Evolutionary conservation across 2,329 filamentous ascomycete genomes (phyloP), one percentile per base, ranked within the genome.

Genomic region (Colletotrichum truncatum): DNA sequence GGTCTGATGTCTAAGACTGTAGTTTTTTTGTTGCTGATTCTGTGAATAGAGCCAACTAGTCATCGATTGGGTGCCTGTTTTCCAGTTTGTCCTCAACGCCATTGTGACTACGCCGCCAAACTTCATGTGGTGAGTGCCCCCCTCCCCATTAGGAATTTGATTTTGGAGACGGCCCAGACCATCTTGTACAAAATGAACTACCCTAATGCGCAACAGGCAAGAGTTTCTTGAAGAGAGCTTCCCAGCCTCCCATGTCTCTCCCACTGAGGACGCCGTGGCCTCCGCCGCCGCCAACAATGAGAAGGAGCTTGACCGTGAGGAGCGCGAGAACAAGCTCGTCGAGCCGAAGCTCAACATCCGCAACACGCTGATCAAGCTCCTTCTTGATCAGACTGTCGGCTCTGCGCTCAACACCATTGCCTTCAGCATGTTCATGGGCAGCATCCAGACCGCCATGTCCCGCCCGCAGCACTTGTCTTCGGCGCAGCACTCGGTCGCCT

Each of bases 71-170:
- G 78, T 85, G 5, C 88, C 91, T 4, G 83, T 97, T 43, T 80
- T 94, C 70, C 92, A 94, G 74, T 97, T 97, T 77, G 80, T 92
- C 54, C 73, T 93, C 56, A 97, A 91, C 81, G 87, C 90, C 69
- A 74, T 92, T 32, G 74, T 97, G 64, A 90, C 85, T 76, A 91
- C 90, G 39, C 93, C 94, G 3, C 92, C 92, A 45, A 98, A 98
- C 78, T 93, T 93, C 74, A 75, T 93, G 71, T 97, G 93, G 94
- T 89, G 76, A 70, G 80, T 76, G 12, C 21, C 14, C 10, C 6
- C 21, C 30, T 8, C 36, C 16, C n/a, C n/a, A n/a, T n/a, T n/a
- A n/a, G n/a, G n/a, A n/a, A n/a, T n/a, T n/a, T n/a, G n/a, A n/a
- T n/a, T n/a, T n/a, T n/a, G n/a, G n/a, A n/a, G n/a, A n/a, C n/a